phyloP scores from a whole-genome alignment of 2,329 filamentous ascomycete genomes.

The Colletotrichum sp. region DNA sequence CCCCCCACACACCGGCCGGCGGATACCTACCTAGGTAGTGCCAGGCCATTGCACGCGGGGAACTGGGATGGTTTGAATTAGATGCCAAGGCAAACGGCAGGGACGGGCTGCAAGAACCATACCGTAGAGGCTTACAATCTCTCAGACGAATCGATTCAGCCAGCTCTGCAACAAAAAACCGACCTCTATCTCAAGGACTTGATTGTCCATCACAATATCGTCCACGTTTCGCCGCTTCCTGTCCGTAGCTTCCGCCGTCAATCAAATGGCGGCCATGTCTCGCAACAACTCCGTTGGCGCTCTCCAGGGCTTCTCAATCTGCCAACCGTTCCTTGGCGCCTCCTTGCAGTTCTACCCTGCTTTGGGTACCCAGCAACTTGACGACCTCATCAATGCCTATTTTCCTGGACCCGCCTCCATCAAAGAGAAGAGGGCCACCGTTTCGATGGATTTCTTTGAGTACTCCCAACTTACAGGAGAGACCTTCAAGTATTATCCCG shows the following conservation, averaged over 20 bases:
- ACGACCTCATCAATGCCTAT: conserved; percentile 64
- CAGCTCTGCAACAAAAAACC: not conserved
- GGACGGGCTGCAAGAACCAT: not conserved
- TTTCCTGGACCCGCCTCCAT: conserved; percentile 57
- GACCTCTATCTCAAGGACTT: not conserved
- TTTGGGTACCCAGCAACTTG: conserved; percentile 66
- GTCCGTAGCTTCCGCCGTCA: not conserved
- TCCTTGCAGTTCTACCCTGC: conserved; percentile 70
- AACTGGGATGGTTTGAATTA: not conserved
- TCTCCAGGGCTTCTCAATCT: conserved; percentile 62
- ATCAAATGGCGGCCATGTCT: conserved; percentile 39
- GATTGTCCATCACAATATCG: not conserved
- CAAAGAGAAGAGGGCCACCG: conserved; percentile 62
- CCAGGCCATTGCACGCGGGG: not conserved
- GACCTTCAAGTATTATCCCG: conserved; percentile 65
- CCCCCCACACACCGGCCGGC: not conserved
- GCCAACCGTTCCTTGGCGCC: conserved; percentile 61
- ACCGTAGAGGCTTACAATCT: not conserved
- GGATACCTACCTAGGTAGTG: not conserved
- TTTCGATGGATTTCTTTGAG: conserved; percentile 66
- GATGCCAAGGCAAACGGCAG: not conserved
- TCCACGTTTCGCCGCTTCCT: not conserved
- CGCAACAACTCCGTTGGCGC: conserved; percentile 37
- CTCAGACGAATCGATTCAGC: not conserved
- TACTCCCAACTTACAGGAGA: conserved; percentile 59